Conservation (phyloP, 768 basidiomycete genomes). For the Suillus brevipes region DNA sequence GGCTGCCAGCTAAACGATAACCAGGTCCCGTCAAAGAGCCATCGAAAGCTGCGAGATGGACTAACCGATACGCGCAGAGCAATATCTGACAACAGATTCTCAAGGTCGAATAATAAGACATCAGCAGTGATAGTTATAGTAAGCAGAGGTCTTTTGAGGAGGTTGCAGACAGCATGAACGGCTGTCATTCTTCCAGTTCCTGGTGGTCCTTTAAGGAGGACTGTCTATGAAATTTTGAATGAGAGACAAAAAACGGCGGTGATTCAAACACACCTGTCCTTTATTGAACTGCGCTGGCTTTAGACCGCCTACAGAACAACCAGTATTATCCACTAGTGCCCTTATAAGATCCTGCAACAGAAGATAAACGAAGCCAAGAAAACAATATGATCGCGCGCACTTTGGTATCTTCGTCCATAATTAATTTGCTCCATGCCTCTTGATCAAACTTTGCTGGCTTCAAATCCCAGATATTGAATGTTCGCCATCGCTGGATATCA, state of each 20-base stretch:
- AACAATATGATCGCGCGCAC: not conserved
- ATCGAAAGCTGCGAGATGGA: not conserved
- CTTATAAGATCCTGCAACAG: not conserved
- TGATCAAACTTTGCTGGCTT: not conserved
- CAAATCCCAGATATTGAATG: not conserved
- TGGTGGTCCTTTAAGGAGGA: slow-evolving; percentile 2
- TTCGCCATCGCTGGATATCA: not conserved
- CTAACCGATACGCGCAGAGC: not conserved
- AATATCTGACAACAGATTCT: not conserved
- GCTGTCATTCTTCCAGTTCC: slow-evolving; percentile 1
- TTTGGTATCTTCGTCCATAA: not conserved
- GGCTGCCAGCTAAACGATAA: not conserved
- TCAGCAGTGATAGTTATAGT: not conserved
- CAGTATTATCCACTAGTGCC: slow-evolving; percentile 1
- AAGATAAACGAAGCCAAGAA: not conserved
- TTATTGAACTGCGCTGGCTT: not conserved
- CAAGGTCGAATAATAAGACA: too few relatives aligned
- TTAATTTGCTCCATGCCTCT: not conserved
- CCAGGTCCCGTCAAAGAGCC: not conserved
- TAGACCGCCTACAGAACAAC: not conserved
- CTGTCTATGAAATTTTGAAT: not conserved
- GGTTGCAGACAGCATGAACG: not conserved
- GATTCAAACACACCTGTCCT: not conserved
- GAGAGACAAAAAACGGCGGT: not conserved
- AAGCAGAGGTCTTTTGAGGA: not conserved